Evolutionary conservation across 495 filamentous ascomycete species (phyloP), one percentile per base, ranked within the genome.

Genomic region (Talaromyces trachyspermus): DNA sequence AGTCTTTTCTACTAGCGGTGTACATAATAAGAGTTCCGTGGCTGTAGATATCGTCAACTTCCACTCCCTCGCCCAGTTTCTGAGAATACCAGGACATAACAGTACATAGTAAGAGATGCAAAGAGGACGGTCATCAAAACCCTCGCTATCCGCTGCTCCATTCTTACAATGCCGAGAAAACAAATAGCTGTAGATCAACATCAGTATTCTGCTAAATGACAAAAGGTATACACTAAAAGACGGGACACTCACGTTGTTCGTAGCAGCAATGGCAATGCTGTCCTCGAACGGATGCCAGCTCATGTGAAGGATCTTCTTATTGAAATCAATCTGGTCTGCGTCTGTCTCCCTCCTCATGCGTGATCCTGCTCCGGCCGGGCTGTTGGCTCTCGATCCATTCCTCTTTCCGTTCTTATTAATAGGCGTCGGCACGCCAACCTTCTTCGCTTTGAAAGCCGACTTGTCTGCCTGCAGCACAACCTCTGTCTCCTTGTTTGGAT

Each of bases 271-370:
- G 35, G 92, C 92, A 73, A 98, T 98, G 69, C 91, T 96, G 71
- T 98, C 92, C 72, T 98, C 92, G 62, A 89, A 95, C 39, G 92
- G 92, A 81, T 98, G 92, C 92, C 92, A 98, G 70, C 92, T 97
- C 92, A 98, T 98, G 64, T 98, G 92, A 64, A 98, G 61, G 63
- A 98, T 98, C 81, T 98, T 98, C 84, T 98, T 98, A 77, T 98
- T 97, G 72, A 97, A 98, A 63, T 98, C 92, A 68, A 98, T 98
- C 71, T 96, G 91, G 65, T 98, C 92, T 51, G 92, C 92, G 66
- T 98, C 92, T 43, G 94, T 98, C 74, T 98, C 92, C 72, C 96
- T 97, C 59, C 88, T 81, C 92, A 98, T 98, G 45, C 92, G 79
- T 56, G 88, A 88, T 22, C 89, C 90, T 58, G 89, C 88, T 26